Evolutionary conservation across 176 grass and related monocot species (phyloP).

Genomic region (Cenchrus fungigraminus): DNA sequence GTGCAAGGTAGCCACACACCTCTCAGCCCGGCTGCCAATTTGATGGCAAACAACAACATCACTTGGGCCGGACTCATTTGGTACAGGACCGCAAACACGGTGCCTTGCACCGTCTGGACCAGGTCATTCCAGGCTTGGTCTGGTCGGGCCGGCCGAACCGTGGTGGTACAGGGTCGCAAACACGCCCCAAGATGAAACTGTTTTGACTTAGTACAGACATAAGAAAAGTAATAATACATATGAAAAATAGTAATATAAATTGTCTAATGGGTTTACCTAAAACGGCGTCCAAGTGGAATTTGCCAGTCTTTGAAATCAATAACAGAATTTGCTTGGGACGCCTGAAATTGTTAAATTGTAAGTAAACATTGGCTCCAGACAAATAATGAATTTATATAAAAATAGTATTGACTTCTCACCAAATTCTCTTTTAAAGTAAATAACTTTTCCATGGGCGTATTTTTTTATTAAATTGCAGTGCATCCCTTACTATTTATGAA

Average conservation of each 20-base stretch:
- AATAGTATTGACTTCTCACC: not conserved
- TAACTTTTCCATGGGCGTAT: not conserved
- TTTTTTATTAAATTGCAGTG: not conserved
- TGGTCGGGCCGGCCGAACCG: too few relatives aligned
- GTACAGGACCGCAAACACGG: too few relatives aligned
- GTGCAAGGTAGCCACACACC: too few relatives aligned
- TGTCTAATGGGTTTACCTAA: constrained; percentile 50
- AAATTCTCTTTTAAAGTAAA: not conserved
- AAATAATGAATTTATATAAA: not conserved
- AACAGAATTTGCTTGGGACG: constrained; percentile 62
- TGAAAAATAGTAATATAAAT: constrained; percentile 10
- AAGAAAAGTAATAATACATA: constrained; percentile 18
- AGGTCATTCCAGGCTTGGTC: too few relatives aligned
- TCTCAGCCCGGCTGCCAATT: too few relatives aligned
- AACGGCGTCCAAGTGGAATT: constrained; percentile 74
- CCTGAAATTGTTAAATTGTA: constrained; percentile 45
- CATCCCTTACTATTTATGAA: not conserved
- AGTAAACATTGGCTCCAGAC: not conserved
- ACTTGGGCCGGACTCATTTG: too few relatives aligned
- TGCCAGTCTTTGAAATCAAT: constrained; percentile 90
- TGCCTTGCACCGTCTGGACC: too few relatives aligned
- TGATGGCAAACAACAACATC: too few relatives aligned
- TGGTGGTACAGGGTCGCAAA: too few relatives aligned
- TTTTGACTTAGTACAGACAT: too few relatives aligned
- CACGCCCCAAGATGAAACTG: too few relatives aligned